A percentile compares a stretch with the other conserved stretches of the same genome.
Evolutionary conservation across 257 asterid genomes (phyloP).

Genomic region (Sherardia arvensis): DNA sequence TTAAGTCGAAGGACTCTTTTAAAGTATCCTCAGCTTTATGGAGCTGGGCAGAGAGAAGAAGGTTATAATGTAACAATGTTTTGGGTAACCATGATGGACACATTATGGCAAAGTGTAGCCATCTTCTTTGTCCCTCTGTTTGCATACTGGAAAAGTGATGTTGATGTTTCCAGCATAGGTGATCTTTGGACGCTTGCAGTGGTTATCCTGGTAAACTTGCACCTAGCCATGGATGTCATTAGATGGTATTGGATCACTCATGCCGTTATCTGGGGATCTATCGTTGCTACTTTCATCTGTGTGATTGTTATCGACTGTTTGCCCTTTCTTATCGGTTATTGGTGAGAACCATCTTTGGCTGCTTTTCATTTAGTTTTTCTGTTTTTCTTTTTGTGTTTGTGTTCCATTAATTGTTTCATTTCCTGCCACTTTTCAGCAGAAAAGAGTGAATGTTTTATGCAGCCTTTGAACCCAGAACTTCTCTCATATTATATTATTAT

Average conservation of each 20-base stretch:
- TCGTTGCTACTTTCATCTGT: constrained; percentile 67
- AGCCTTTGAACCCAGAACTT: background rate
- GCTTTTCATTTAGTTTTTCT: background rate
- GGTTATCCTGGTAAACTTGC: constrained; percentile 73
- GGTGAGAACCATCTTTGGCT: constrained; percentile 38
- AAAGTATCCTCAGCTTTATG: constrained; percentile 78
- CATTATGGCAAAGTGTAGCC: constrained; percentile 84
- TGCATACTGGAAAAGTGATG: constrained; percentile 61
- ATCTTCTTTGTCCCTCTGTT: constrained; percentile 59
- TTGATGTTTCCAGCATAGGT: constrained; percentile 79
- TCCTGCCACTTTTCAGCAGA: background rate
- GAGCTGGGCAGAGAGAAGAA: constrained; percentile 79
- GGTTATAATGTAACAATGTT: constrained; percentile 64
- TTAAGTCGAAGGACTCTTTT: constrained; percentile 62
- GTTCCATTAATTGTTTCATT: background rate
- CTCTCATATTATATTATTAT: too few relatives aligned
- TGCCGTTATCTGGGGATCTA: constrained; percentile 85
- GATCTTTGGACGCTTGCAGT: constrained; percentile 90
- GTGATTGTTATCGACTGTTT: constrained; percentile 61
- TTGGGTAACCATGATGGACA: constrained; percentile 77
- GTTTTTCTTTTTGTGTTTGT: background rate
- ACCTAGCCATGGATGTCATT: constrained; percentile 84
- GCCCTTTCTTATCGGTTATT: constrained; percentile 70
- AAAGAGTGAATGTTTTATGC: background rate
- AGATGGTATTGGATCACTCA: constrained; percentile 90